Evolutionary conservation across 257 asterid genomes (phyloP).

Genomic region (Thymus mandschuricus): DNA sequence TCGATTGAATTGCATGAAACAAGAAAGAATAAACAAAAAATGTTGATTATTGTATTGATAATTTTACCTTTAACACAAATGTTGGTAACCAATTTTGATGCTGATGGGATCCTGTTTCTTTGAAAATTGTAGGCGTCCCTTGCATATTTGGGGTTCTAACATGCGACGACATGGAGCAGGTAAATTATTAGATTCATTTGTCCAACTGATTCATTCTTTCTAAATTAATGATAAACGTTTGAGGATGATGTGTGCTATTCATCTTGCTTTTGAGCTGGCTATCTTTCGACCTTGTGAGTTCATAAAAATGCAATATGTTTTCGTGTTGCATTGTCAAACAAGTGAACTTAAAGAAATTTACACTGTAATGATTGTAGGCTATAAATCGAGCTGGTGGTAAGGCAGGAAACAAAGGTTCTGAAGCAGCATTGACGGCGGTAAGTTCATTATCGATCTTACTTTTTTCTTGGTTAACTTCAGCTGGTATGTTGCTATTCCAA

Average conservation of each 20-base stretch:
- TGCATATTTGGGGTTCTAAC: slow-evolving; percentile 95
- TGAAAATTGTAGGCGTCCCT: slow-evolving; percentile 70
- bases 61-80: not conserved
- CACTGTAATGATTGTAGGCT: slow-evolving; percentile 58
- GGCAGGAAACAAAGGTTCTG: slow-evolving; percentile 91
- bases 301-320: not conserved
- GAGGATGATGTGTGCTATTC: not conserved
- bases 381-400: slow-evolving; percentile 92
- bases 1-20: too few species aligned
- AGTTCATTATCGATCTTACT: slow-evolving; percentile 40
- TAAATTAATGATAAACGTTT: not conserved
- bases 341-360: slow-evolving; percentile 1
- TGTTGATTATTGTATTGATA: not conserved
- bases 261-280: slow-evolving; percentile 25
- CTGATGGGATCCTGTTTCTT: slow-evolving; percentile 21
- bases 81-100: slow-evolving; percentile 18
- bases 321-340: slow-evolving; percentile 6
- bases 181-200: slow-evolving; percentile 30
- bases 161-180: slow-evolving; percentile 93
- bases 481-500: not conserved
- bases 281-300: not conserved
- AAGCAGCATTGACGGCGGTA: slow-evolving; percentile 92
- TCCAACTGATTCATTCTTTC: not conserved
- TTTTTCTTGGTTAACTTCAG: slow-evolving; percentile 12
- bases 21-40: too few species aligned